Evolutionary conservation across 345 rosid genomes (phyloP), one percentile per base, ranked within the genome.

Genomic region (Acer yangbiense): DNA sequence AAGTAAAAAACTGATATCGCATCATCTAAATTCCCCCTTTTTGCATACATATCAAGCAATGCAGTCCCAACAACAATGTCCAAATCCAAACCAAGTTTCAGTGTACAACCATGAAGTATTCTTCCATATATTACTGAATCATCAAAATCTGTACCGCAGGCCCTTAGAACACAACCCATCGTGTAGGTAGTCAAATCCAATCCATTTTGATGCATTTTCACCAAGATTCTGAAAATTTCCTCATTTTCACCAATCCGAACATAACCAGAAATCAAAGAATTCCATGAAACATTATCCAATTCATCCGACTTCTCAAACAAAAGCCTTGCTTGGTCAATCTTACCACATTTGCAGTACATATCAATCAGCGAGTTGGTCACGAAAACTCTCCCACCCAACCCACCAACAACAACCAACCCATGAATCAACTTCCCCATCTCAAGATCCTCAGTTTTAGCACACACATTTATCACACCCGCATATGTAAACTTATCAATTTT

Each of bases 31-130:
- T 78, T 68, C 68, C 90, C 85, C 1, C 71, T 72, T 78, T 89
- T 89, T 0, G 85, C 85, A 14, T 89, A 89, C 92, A 89, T 87
- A 73, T 84, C 87, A 68, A 89, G 82, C 83, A 89, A 80, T 67
- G 92, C 90, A 76, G 90, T 84, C 71, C 77, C 75, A 8, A 89
- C 86, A 20, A 89, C 85, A 66, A 83, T 23, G 79, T 87, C 88
- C 65, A 67, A 75, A 23, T 78, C 88, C 78, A 83, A 77, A n/a
- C 90, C 89, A 68, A 74, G 62, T 76, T 86, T 89, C 0, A 73
- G 68, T 41, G 72, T 76, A 54, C 83, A 83, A 46, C 86, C 82
- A 76, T 87, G 90, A 76, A 89, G 80, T 23, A 81, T 81, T 77
- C 68, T 76, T 73, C 92, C 92, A n/a, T 52, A 78, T 20, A 64